Evolutionary conservation across 2,329 filamentous ascomycete species (phyloP).

Genomic region (Fusarium staphyleae): DNA sequence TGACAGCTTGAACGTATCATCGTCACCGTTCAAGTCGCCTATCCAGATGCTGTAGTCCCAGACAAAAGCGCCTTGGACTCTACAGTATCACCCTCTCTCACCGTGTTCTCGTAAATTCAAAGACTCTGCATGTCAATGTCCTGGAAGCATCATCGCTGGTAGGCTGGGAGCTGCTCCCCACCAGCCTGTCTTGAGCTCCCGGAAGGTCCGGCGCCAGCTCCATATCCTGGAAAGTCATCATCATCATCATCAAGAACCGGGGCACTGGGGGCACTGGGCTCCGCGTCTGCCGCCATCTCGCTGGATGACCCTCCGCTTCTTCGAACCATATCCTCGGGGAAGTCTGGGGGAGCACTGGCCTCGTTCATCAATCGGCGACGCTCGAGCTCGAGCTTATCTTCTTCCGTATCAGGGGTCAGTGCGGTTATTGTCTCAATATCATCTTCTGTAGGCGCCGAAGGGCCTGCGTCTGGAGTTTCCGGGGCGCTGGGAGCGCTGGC

Average conservation of each 20-base stretch:
- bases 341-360: constrained; percentile 68
- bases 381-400: constrained; percentile 85
- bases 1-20: constrained; percentile 19
- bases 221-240: constrained; percentile 54
- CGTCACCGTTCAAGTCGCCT: constrained; percentile 25
- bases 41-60: constrained; percentile 27
- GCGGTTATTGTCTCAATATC: constrained; percentile 47
- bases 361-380: constrained; percentile 68
- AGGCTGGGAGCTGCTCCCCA: constrained; percentile 50
- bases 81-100: constrained; percentile 18
- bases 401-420: constrained; percentile 48
- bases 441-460: constrained; percentile 56
- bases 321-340: constrained; percentile 60
- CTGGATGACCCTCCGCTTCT: constrained; percentile 43
- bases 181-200: constrained; percentile 16
- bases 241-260: constrained; percentile 65
- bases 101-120: constrained; percentile 16
- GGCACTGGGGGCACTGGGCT: constrained; percentile 67
- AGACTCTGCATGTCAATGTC: constrained; percentile 6
- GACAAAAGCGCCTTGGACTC: constrained; percentile 16
- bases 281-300: constrained; percentile 37
- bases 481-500: constrained; percentile 15
- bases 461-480: constrained; percentile 36
- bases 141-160: constrained; percentile 47
- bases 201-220: constrained; percentile 39